Evolutionary conservation across 371 early-diverging fungal species (phyloP).

Genomic region (Rhizomucor pusillus): DNA sequence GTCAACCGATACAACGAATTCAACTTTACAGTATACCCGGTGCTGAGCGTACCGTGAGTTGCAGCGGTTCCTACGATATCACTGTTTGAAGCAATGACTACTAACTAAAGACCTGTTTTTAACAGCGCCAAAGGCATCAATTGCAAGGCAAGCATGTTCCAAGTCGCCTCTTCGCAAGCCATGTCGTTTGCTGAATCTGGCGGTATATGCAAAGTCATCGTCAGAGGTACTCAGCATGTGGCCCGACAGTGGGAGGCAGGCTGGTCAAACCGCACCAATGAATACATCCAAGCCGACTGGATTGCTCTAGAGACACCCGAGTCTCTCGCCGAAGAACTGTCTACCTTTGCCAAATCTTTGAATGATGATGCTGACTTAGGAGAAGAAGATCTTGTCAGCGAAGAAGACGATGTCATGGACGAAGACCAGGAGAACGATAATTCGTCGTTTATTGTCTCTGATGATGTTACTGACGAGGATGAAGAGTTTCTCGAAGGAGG

Average conservation of each 20-base stretch:
- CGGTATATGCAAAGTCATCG: background rate
- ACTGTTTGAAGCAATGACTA: no score
- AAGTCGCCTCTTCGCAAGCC: background rate
- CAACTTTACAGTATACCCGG: conserved; percentile 7
- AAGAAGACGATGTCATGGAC: conserved; percentile 1
- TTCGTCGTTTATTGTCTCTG: no score
- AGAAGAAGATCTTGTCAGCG: background rate
- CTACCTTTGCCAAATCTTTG: no score
- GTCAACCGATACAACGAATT: conserved; percentile 1
- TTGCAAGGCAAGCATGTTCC: background rate
- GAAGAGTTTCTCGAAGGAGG: background rate
- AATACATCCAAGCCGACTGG: background rate
- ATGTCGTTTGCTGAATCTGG: background rate
- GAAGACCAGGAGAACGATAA: no score
- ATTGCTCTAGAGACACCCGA: no score
- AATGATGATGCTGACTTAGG: no score
- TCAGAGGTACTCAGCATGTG: background rate
- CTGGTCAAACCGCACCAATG: background rate
- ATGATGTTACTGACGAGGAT: conserved; percentile 1
- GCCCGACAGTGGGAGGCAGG: background rate
- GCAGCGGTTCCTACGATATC: no score
- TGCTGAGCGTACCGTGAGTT: background rate
- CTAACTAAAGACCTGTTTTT: no score
- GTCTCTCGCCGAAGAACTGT: background rate
- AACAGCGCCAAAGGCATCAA: background rate